Percentiles rank a stretch among this genome's conserved stretches.
Evolutionary conservation across 257 asterid species (phyloP).

Genomic region (Gentiana dahurica): DNA sequence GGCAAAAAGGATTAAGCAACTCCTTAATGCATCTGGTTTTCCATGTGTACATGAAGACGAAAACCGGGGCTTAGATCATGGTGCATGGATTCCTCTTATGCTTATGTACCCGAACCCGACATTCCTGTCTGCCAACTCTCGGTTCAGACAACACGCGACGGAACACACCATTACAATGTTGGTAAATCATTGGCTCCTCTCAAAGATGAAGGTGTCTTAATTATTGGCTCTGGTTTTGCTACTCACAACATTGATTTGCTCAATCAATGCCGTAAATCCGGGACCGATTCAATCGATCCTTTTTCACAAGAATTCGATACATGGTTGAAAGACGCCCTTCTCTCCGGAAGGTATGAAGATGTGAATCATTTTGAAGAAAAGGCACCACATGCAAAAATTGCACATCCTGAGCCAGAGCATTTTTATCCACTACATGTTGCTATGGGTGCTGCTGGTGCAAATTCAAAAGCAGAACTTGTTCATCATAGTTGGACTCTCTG

Average conservation of each 20-base stretch:
- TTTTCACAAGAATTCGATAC: conserved; percentile 59
- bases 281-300: conserved; percentile 20
- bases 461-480: conserved; percentile 50
- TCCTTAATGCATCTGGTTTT: conserved; percentile 46
- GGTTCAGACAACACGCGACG: conserved; percentile 51
- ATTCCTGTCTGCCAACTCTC: conserved; percentile 82
- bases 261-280: conserved; percentile 2
- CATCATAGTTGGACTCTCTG: conserved; percentile 55
- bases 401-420: conserved; percentile 70
- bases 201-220: conserved; percentile 62
- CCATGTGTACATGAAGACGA: conserved; percentile 40
- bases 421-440: conserved; percentile 63
- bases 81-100: conserved; percentile 87
- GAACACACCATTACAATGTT: conserved; percentile 55
- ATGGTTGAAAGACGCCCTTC: conserved; percentile 61
- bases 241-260: conserved; percentile 50
- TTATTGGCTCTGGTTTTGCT: conserved; percentile 76
- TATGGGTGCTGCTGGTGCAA: conserved; percentile 54
- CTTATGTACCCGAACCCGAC: conserved; percentile 77
- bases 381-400: conserved; percentile 62
- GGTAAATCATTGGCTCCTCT: conserved; percentile 73
- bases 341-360: conserved; percentile 64
- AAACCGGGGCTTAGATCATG: conserved; percentile 71
- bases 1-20: conserved; percentile 47
- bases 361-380: conserved; percentile 41